These are phyloP conservation scores for Cyclostephanos tholiformis DNA, from an alignment of 108 stramenopile genomes.

Conservation along the genomic window DNA sequence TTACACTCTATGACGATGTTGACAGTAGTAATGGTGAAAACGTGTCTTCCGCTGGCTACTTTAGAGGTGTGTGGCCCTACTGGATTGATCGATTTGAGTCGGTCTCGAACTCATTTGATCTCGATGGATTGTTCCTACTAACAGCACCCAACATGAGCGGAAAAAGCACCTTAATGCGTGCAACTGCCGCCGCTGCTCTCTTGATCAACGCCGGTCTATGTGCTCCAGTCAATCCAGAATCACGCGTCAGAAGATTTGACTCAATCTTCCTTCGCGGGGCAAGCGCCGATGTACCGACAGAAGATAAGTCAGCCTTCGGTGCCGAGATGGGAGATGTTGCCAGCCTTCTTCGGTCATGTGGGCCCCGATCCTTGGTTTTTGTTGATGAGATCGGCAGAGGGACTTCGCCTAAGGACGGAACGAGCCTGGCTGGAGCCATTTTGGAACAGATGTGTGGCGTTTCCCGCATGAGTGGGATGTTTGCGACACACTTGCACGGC, in stretches of 20 bases:
- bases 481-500: conserved; percentile 83
- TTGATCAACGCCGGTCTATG: conserved; percentile 84
- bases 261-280: conserved; percentile 90
- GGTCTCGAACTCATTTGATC: conserved; percentile 73
- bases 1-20: conserved; percentile 52
- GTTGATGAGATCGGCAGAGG: conserved; percentile 97
- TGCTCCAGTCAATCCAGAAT: conserved; percentile 68
- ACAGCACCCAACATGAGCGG: conserved; percentile 98
- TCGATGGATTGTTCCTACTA: conserved; percentile 80
- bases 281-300: conserved; percentile 89
- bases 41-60: conserved; percentile 38
- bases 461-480: conserved; percentile 74
- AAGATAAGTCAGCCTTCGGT: conserved; percentile 92
- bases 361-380: conserved; percentile 81
- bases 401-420: conserved; percentile 90
- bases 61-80: conserved; percentile 80
- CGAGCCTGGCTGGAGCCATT: conserved; percentile 83
- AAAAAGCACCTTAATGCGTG: conserved; percentile 93
- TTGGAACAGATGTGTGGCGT: conserved; percentile 74
- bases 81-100: conserved; percentile 80
- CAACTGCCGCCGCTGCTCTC: conserved; percentile 87
- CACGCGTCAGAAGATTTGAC: conserved; percentile 79
- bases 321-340: conserved; percentile 96
- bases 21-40: not conserved
- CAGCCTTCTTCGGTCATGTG: conserved; percentile 82